Evolutionary conservation across 768 basidiomycete species (phyloP), one percentile per base, ranked within the genome.

Genomic region (Heimioporus sp.): DNA sequence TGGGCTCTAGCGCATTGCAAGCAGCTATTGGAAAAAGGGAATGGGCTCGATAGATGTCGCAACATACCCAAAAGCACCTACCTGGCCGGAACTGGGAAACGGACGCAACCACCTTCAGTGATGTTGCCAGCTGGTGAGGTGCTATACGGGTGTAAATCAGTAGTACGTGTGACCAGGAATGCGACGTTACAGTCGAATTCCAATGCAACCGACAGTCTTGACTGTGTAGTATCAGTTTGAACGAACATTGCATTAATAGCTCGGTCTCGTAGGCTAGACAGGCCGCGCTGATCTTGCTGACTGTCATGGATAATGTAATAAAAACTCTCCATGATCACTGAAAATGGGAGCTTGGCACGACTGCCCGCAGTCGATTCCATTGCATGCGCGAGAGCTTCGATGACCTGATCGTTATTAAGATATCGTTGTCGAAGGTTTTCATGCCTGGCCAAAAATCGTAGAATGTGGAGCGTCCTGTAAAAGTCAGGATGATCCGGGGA

Each of bases 381-480:
- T n/a, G 44, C 47, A 19, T 9, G 2, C 17, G 49, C 36, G 11
- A 49, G 38, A 42, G 34, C 39, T 16, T 3, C 10, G 20, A 46
- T 49, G 31, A 46, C 44, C 2, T 42, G 11, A 10, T 20, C 13
- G 17, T 37, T 9, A 30, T n/a, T 21, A 28, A 54, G 32, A 10
- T 6, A 45, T 12, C 17, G 28, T 11, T 35, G 34, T 39, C 52
- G 32, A 17, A 49, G 48, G 3, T 0, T 20, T 31, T n/a, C 1
- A 43, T 53, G 44, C 32, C 17, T 45, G 10, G 43, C 17, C 2
- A 12, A 34, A n/a, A 56, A 49, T n/a, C 32, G 55, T 13, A 49
- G 16, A 35, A 30, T 10, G 16, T 49, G 36, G 28, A 55, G 46
- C 2, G n/a, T 16, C 34, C 31, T 34, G 4, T 12, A 9, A n/a